Evolutionary conservation across 2,329 filamentous ascomycete genomes (phyloP).

Genomic region (Colletotrichum spinosum): DNA sequence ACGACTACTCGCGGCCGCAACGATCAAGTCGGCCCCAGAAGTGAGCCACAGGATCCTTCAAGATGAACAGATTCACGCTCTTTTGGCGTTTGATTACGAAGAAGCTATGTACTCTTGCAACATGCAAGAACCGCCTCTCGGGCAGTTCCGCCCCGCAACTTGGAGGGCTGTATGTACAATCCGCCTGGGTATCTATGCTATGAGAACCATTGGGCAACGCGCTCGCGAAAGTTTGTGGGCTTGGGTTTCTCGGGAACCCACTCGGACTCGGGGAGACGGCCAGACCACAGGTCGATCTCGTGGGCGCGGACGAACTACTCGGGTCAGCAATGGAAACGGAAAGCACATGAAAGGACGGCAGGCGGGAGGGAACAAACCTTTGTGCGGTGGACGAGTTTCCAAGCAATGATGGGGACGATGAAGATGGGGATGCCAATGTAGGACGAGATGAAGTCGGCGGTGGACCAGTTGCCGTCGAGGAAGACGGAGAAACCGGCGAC

Average conservation of each 20-base stretch:
- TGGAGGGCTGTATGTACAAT: not conserved
- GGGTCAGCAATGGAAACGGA: not conserved
- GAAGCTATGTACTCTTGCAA: too few species aligned
- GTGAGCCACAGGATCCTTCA: too few species aligned
- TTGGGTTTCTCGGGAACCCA: constrained; percentile 27
- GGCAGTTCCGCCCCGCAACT: too few species aligned
- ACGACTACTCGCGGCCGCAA: too few species aligned
- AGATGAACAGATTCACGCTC: too few species aligned
- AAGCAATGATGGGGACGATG: constrained; percentile 53
- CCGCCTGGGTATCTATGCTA: not conserved
- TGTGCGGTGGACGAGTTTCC: constrained; percentile 48
- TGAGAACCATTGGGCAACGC: constrained; percentile 34
- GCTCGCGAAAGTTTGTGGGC: constrained; percentile 23
- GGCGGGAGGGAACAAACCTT: constrained; percentile 10
- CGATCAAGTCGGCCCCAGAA: too few species aligned
- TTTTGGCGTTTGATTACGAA: too few species aligned
- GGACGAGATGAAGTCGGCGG: constrained; percentile 68
- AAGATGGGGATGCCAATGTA: constrained; percentile 77
- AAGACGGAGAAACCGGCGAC: constrained; percentile 75
- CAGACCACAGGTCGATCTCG: constrained; percentile 44
- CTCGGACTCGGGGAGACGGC: constrained; percentile 39
- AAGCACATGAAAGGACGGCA: not conserved
- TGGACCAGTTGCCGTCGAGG: constrained; percentile 67
- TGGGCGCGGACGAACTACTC: constrained; percentile 40
- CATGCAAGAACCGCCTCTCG: too few species aligned